phyloP scores from a whole-genome alignment of 164 flowering plant genomes.

The Paratinospora sagittata region DNA sequence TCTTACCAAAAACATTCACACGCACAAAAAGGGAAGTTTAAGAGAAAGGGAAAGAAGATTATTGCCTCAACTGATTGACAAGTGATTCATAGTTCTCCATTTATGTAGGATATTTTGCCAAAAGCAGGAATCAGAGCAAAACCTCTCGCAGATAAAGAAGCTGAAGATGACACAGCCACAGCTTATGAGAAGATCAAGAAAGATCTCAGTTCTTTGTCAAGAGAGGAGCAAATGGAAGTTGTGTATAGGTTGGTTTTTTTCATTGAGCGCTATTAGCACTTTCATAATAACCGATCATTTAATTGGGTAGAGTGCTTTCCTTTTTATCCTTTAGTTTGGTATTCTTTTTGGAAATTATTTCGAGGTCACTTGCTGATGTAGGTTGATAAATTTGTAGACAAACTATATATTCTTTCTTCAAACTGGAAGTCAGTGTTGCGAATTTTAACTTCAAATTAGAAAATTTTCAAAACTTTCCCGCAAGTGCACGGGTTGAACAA shows the following conservation, averaged over 20 bases:
- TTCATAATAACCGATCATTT: background rate
- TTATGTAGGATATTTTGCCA: slow-evolving; percentile 41
- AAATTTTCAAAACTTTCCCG: too few species aligned
- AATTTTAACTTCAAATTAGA: too few species aligned
- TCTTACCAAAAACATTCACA: background rate
- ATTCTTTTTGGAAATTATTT: background rate
- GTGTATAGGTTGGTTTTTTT: slow-evolving; percentile 46
- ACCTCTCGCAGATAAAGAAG: slow-evolving; percentile 25
- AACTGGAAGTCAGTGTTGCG: too few species aligned
- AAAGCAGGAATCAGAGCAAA: slow-evolving; percentile 32
- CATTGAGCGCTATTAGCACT: background rate
- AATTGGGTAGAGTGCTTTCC: background rate
- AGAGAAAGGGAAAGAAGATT: background rate
- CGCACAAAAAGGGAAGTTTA: background rate
- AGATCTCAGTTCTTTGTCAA: slow-evolving; percentile 62
- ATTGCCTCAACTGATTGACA: background rate
- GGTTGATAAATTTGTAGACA: background rate
- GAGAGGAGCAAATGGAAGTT: slow-evolving; percentile 84
- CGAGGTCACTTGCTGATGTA: background rate
- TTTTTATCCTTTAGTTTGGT: background rate
- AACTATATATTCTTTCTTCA: too few species aligned
- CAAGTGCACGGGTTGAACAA: too few species aligned
- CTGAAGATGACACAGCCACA: slow-evolving; percentile 30
- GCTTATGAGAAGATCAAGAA: slow-evolving; percentile 52
- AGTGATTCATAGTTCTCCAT: background rate